Percentiles rank a stretch among this genome's conserved stretches.
phyloP scores from a whole-genome alignment of 1,284 basidiomycete species.

The Naganishia cerealis region DNA sequence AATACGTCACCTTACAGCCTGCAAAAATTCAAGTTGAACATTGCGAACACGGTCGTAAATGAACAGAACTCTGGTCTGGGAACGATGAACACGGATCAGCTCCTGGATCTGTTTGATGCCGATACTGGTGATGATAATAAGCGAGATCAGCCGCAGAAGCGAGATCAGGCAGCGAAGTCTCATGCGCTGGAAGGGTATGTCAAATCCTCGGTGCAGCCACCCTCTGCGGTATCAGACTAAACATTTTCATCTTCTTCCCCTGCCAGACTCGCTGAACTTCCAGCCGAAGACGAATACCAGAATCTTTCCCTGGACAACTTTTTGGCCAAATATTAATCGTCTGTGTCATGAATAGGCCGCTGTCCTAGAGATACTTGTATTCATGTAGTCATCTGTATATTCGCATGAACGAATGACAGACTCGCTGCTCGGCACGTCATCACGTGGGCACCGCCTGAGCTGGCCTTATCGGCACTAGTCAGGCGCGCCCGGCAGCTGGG shows the following conservation, averaged over 20 bases:
- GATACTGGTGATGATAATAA: slow-evolving; percentile 40
- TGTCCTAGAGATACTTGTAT: not conserved
- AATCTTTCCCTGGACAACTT: slow-evolving; percentile 79
- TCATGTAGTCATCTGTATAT: not conserved
- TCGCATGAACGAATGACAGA: too few relatives aligned
- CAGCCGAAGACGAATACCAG: slow-evolving; percentile 85
- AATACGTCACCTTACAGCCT: slow-evolving; percentile 59
- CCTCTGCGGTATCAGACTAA: not conserved
- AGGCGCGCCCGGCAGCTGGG: not conserved
- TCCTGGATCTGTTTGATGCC: slow-evolving; percentile 81
- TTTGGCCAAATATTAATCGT: slow-evolving; percentile 46
- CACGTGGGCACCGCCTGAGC: not conserved
- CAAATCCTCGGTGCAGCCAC: too few relatives aligned
- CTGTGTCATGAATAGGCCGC: not conserved
- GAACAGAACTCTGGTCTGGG: slow-evolving; percentile 92
- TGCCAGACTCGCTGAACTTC: slow-evolving; percentile 74
- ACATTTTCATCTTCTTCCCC: not conserved
- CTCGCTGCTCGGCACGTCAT: not conserved
- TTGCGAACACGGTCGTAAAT: slow-evolving; percentile 93
- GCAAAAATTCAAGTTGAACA: slow-evolving; percentile 98
- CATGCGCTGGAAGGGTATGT: slow-evolving; percentile 69
- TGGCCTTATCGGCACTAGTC: not conserved
- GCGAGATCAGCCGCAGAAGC: slow-evolving; percentile 59
- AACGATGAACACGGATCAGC: slow-evolving; percentile 96
- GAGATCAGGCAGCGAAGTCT: slow-evolving; percentile 67